Conservation (phyloP, 2,329 filamentous ascomycete species). For the Colletotrichum phormii region DNA sequence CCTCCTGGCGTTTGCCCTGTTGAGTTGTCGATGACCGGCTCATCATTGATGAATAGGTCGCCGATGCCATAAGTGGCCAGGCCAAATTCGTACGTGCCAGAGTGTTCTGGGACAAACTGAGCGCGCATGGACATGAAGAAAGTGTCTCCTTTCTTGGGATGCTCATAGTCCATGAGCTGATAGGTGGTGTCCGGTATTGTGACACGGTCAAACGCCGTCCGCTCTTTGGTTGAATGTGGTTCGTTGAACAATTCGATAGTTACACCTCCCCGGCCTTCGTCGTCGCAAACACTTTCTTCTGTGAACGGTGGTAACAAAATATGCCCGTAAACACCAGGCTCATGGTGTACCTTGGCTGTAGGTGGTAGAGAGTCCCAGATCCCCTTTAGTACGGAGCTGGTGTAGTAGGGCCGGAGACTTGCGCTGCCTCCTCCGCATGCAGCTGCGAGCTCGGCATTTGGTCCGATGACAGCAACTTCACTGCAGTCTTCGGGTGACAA, state of each 20-base stretch:
- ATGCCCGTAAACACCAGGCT: conserved; percentile 69
- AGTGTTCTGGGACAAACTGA: conserved; percentile 67
- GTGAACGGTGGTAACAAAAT: conserved; percentile 69
- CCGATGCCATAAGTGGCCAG: conserved; percentile 73
- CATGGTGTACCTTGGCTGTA: conserved; percentile 60
- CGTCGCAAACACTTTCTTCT: conserved; percentile 60
- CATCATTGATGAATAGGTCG: conserved; percentile 70
- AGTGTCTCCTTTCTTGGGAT: conserved; percentile 60
- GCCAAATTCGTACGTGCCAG: conserved; percentile 71
- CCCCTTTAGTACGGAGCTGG: conserved; percentile 78
- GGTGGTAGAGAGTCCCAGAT: conserved; percentile 65
- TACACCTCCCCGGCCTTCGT: conserved; percentile 68
- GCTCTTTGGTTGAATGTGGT: conserved; percentile 57
- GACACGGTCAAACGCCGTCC: conserved; percentile 62
- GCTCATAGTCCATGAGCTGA: conserved; percentile 61
- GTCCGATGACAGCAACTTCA: conserved; percentile 65
- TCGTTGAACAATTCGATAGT: conserved; percentile 72
- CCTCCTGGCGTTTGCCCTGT: conserved; percentile 71
- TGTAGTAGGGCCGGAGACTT: conserved; percentile 71
- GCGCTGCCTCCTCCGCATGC: conserved; percentile 76
- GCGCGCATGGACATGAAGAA: conserved; percentile 73
- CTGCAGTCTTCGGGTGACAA: conserved; percentile 62
- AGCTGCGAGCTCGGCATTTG: conserved; percentile 66
- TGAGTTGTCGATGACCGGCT: conserved; percentile 73
- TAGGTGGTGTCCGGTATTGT: conserved; percentile 60